A percentile compares a stretch with the other conserved stretches of the same genome.
Evolutionary conservation across 768 basidiomycete genomes (phyloP).

Genomic region (Suillus hirtellus): DNA sequence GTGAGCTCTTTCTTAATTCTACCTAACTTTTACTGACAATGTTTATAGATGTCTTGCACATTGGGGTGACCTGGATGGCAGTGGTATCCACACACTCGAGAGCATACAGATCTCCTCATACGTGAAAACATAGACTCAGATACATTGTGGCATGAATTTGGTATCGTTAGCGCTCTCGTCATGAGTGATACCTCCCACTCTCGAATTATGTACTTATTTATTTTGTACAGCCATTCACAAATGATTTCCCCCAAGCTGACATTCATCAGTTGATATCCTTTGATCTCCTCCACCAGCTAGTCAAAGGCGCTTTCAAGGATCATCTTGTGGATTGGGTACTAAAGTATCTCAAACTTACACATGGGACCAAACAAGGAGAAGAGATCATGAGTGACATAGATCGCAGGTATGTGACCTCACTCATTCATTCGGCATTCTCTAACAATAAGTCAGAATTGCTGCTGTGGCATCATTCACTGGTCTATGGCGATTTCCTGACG

Average conservation of each 20-base stretch:
- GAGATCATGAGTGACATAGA: too few relatives aligned
- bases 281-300: too few relatives aligned
- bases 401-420: too few relatives aligned
- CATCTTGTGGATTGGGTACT: too few relatives aligned
- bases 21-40: constrained; percentile 4
- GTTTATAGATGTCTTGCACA: constrained; percentile 7
- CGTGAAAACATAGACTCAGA: constrained; percentile 18
- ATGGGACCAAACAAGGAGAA: too few relatives aligned
- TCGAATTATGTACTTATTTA: not conserved
- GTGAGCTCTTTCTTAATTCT: too few relatives aligned
- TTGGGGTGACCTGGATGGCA: constrained; percentile 10
- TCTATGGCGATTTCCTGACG: not conserved
- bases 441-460: too few relatives aligned
- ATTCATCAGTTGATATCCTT: too few relatives aligned
- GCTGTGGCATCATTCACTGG: too few relatives aligned
- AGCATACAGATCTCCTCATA: constrained; percentile 24
- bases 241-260: constrained; percentile 5
- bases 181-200: constrained; percentile 22
- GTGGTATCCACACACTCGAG: constrained; percentile 14
- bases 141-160: constrained; percentile 34
- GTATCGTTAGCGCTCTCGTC: constrained; percentile 32
- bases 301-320: too few relatives aligned
- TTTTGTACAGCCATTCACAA: constrained; percentile 15
- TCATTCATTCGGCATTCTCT: too few relatives aligned
- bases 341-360: too few relatives aligned